Evolutionary conservation across 805 yeast genomes (phyloP).

Genomic region (Blastobotrys muscicola): DNA sequence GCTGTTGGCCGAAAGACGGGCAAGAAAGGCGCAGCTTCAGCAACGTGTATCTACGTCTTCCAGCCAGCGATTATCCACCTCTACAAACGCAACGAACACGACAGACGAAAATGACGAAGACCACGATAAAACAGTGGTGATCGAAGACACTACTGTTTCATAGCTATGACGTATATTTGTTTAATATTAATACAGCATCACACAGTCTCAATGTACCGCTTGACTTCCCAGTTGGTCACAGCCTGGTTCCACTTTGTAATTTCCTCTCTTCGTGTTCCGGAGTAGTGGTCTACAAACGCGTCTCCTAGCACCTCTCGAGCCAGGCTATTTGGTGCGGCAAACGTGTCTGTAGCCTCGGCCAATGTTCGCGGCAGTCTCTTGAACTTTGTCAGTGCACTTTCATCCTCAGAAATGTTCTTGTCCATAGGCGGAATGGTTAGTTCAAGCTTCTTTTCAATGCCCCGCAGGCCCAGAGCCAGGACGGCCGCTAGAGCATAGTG

Average conservation of each 20-base stretch:
- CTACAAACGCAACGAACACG: too few species aligned
- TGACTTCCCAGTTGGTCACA: conserved; percentile 29
- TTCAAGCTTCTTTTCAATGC: conserved; percentile 19
- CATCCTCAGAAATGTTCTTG: conserved; percentile 12
- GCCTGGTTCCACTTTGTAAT: conserved; percentile 23
- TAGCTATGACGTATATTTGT: background rate
- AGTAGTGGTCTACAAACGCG: conserved; percentile 27
- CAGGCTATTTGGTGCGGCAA: conserved; percentile 18
- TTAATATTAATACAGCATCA: conserved; percentile 5
- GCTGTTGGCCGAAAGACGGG: conserved; percentile 19
- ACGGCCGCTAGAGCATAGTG: conserved; percentile 29
- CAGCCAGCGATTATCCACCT: too few species aligned
- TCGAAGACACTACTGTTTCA: background rate
- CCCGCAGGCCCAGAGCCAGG: conserved; percentile 25
- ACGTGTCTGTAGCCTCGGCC: conserved; percentile 20
- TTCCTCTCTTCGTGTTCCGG: conserved; percentile 25
- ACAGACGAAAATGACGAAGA: background rate
- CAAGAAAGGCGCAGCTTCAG: conserved; percentile 16
- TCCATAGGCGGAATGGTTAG: conserved; percentile 25
- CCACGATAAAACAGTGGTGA: background rate
- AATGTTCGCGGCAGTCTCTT: conserved; percentile 22
- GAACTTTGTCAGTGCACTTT: conserved; percentile 7
- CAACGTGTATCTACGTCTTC: background rate
- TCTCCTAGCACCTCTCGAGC: conserved; percentile 32
- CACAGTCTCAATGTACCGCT: conserved; percentile 26